A percentile compares a stretch with the other conserved stretches of the same genome.
phyloP scores from a whole-genome alignment of 208 protist genomes.

The Crithidia brevicula region DNA sequence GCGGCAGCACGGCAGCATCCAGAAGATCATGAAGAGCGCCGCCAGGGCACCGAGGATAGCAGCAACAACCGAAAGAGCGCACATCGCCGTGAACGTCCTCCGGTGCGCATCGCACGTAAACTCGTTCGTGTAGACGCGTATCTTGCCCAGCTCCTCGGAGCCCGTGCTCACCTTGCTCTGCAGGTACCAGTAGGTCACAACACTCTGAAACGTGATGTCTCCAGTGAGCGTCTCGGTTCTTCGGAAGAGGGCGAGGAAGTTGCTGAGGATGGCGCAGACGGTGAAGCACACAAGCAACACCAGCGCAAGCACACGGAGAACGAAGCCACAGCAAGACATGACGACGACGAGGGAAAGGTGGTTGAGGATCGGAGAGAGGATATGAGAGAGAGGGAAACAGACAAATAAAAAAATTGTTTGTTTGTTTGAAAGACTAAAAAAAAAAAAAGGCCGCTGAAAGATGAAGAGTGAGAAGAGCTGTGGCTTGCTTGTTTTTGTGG shows the following conservation, averaged over 20 bases:
- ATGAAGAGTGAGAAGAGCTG: neutral
- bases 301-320: conserved; percentile 4
- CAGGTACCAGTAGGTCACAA: conserved; percentile 1
- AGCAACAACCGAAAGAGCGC: neutral
- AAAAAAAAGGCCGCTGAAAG: conserved; percentile 5
- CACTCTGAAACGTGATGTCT: neutral
- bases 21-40: neutral
- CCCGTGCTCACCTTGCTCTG: neutral
- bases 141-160: neutral
- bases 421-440: conserved; percentile 23
- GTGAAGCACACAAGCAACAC: conserved; percentile 13
- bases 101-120: neutral
- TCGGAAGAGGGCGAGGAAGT: conserved; percentile 6
- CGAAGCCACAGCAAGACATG: conserved; percentile 8
- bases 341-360: neutral
- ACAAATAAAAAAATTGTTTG: conserved; percentile 3
- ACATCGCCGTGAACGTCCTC: neutral
- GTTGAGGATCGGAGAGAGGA: neutral
- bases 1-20: conserved; percentile 10
- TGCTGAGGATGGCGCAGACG: neutral
- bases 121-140: neutral
- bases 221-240: neutral
- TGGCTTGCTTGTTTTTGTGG: too few species aligned
- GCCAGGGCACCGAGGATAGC: neutral
- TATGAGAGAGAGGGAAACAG: neutral